A percentile compares a stretch with the other conserved stretches of the same genome.
Conservation (phyloP, 352 stramenopile species). For the Plasmopara halstedii region DNA sequence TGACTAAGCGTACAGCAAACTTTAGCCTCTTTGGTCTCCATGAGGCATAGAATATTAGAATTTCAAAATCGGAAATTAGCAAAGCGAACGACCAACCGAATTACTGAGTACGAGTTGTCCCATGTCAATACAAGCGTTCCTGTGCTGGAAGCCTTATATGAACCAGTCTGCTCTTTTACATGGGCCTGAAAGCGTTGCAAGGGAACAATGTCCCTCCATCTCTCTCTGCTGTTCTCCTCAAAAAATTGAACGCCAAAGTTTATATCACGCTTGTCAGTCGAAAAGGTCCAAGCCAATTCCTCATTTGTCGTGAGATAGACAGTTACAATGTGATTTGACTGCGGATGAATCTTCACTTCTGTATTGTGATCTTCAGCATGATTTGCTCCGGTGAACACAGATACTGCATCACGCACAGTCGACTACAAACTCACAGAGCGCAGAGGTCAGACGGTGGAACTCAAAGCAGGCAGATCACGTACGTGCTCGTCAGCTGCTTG, state of each 20-base stretch:
- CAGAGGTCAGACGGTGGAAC: background rate
- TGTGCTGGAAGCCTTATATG: constrained; percentile 20
- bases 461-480: background rate
- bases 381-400: constrained; percentile 21
- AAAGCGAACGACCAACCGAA: constrained; percentile 28
- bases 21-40: constrained; percentile 36
- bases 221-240: constrained; percentile 22
- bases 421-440: constrained; percentile 1
- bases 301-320: constrained; percentile 34
- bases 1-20: constrained; percentile 22
- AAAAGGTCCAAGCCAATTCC: constrained; percentile 44
- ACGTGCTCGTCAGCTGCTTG: constrained; percentile 12
- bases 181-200: constrained; percentile 27
- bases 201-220: constrained; percentile 30
- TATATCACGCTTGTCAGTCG: constrained; percentile 42
- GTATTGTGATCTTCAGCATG: constrained; percentile 13
- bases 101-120: constrained; percentile 53
- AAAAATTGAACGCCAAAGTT: constrained; percentile 46
- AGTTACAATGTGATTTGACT: constrained; percentile 38
- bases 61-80: background rate
- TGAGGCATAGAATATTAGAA: constrained; percentile 1
- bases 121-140: constrained; percentile 52
- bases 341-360: constrained; percentile 33
- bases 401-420: constrained; percentile 26
- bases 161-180: constrained; percentile 28